Conservation (phyloP, 202 grass and related monocot species). For the Schoenoplectus tabernaemontani region DNA sequence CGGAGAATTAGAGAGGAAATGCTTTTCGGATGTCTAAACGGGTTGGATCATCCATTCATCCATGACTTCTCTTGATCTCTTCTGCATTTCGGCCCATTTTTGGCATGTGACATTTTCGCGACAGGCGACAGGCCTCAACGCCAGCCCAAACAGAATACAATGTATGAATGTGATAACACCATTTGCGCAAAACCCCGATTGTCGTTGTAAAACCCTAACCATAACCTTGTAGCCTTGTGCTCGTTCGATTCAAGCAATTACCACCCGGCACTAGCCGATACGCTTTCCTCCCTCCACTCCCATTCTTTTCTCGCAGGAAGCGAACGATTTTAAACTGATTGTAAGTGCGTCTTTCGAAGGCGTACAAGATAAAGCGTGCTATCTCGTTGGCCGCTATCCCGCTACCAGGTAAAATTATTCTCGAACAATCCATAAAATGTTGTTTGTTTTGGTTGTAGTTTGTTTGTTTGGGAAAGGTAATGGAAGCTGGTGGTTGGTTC, state of each 20-base stretch:
- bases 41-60: not conserved
- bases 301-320: conserved; percentile 11
- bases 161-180: too few species aligned
- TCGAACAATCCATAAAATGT: not conserved
- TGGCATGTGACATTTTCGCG: too few species aligned
- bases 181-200: not conserved
- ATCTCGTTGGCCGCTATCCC: not conserved
- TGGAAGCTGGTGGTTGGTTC: not conserved
- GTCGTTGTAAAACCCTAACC: conserved; percentile 15
- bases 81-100: not conserved
- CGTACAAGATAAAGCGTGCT: not conserved
- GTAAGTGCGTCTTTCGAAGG: not conserved
- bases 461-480: not conserved
- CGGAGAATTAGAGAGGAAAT: not conserved
- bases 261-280: not conserved
- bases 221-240: not conserved
- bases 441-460: not conserved
- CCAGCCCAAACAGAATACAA: not conserved
- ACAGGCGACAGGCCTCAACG: not conserved
- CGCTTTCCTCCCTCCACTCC: not conserved
- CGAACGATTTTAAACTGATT: conserved; percentile 1
- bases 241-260: not conserved
- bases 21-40: not conserved
- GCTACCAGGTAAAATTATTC: conserved; percentile 8
- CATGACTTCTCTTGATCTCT: too few species aligned